A percentile compares a stretch with the other conserved stretches of the same genome.
Conservation (phyloP, 1,284 basidiomycete species). For the Cronartium ribicola region DNA sequence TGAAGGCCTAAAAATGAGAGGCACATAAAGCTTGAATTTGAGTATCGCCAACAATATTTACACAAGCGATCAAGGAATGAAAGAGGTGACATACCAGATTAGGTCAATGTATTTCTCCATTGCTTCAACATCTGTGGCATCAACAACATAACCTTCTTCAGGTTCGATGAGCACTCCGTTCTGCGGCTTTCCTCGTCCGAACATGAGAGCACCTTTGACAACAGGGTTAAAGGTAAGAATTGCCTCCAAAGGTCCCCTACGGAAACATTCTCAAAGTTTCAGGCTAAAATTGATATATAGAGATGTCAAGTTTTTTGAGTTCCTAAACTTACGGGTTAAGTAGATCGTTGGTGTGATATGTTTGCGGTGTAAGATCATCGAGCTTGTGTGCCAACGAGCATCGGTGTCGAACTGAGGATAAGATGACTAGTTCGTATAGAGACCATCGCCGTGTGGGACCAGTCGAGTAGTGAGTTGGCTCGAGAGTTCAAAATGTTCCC, state of each 20-base stretch:
- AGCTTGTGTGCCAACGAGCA: neutral
- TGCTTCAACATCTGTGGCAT: neutral
- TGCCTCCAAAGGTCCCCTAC: constrained; percentile 1
- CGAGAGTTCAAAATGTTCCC: constrained; percentile 4
- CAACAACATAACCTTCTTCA: neutral
- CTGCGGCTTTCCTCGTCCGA: constrained; percentile 12
- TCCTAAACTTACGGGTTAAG: constrained; percentile 5
- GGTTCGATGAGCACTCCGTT: constrained; percentile 10
- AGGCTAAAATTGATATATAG: neutral
- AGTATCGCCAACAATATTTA: neutral
- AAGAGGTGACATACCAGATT: neutral
- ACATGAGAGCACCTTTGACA: neutral
- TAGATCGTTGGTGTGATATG: constrained; percentile 14
- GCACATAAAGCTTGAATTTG: neutral
- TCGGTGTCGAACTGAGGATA: neutral
- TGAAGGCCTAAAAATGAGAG: neutral
- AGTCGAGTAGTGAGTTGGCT: neutral
- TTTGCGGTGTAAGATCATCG: neutral
- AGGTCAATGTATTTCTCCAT: constrained; percentile 4
- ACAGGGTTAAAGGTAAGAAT: neutral
- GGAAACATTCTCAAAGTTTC: neutral
- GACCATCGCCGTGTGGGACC: neutral
- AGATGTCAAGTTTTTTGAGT: neutral
- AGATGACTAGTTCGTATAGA: neutral
- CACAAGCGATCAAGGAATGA: neutral